Conservation (phyloP, 805 yeast genomes). For the Komagataella pseudopastoris region DNA sequence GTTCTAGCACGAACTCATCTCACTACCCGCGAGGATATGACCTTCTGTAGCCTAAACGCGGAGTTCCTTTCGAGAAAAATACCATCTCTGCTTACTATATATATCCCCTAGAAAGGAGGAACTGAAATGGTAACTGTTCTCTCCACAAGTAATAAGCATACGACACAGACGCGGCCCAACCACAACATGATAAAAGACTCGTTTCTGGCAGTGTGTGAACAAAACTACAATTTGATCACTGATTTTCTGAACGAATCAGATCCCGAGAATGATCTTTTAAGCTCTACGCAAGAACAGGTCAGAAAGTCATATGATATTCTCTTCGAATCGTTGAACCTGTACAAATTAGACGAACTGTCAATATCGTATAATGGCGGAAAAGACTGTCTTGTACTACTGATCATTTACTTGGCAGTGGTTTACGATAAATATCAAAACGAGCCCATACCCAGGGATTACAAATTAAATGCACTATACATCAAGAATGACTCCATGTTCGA, state of each 20-base stretch:
- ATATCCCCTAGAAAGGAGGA: neutral
- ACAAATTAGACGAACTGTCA: slow-evolving; percentile 38
- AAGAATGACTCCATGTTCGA: slow-evolving; percentile 62
- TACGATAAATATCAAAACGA: slow-evolving; percentile 10
- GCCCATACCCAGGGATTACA: slow-evolving; percentile 11
- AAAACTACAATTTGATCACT: slow-evolving; percentile 8
- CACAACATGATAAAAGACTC: slow-evolving; percentile 1
- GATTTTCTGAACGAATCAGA: slow-evolving; percentile 5
- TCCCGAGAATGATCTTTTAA: slow-evolving; percentile 7
- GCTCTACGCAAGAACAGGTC: slow-evolving; percentile 13
- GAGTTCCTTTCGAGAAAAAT: neutral
- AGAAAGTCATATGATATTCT: slow-evolving; percentile 8
- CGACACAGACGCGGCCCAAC: neutral
- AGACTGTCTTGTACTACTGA: slow-evolving; percentile 84
- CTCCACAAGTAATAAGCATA: neutral
- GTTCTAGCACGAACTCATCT: neutral
- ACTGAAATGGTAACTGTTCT: neutral
- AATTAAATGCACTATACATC: slow-evolving; percentile 56
- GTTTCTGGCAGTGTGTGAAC: slow-evolving; percentile 10
- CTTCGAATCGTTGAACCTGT: slow-evolving; percentile 8
- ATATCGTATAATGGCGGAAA: slow-evolving; percentile 94
- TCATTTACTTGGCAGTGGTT: slow-evolving; percentile 51
- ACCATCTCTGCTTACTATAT: neutral
- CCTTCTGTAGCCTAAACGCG: neutral
- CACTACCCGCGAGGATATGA: neutral